Evolutionary conservation across 768 basidiomycete genomes (phyloP).

Genomic region (Sporobolomyces phaffii): DNA sequence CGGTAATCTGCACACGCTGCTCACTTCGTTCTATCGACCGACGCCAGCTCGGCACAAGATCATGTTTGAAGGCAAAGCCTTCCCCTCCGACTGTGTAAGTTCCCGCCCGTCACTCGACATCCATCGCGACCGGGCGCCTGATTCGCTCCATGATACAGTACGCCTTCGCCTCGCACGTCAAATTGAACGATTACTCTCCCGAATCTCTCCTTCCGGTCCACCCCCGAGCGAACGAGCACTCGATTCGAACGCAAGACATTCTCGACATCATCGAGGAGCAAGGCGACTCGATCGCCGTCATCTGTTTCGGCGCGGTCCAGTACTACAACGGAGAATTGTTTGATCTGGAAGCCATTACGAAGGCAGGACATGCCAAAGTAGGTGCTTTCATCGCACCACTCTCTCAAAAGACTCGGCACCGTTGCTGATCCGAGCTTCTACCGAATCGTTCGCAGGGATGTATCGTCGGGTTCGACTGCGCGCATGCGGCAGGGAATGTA

Average conservation of each 20-base stretch:
- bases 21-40: constrained; percentile 77
- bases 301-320: constrained; percentile 88
- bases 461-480: constrained; percentile 91
- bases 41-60: constrained; percentile 80
- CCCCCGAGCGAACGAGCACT: constrained; percentile 77
- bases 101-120: neutral
- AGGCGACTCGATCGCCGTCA: constrained; percentile 73
- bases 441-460: constrained; percentile 61
- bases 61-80: constrained; percentile 85
- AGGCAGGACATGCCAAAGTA: constrained; percentile 76
- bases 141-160: constrained; percentile 57
- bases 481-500: constrained; percentile 92
- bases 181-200: constrained; percentile 70
- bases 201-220: constrained; percentile 68
- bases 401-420: too few relatives aligned
- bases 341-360: constrained; percentile 75
- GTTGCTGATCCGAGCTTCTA: neutral
- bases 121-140: neutral
- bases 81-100: constrained; percentile 90
- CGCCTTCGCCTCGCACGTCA: constrained; percentile 87
- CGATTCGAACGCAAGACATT: constrained; percentile 82
- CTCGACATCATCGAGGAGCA: constrained; percentile 65
- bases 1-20: constrained; percentile 68
- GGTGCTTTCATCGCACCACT: constrained; percentile 14
- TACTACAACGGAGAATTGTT: constrained; percentile 97